A percentile compares a stretch with the other conserved stretches of the same genome.
phyloP scores from a whole-genome alignment of 1,284 basidiomycete species.

The Apiotrichum montevideense region DNA sequence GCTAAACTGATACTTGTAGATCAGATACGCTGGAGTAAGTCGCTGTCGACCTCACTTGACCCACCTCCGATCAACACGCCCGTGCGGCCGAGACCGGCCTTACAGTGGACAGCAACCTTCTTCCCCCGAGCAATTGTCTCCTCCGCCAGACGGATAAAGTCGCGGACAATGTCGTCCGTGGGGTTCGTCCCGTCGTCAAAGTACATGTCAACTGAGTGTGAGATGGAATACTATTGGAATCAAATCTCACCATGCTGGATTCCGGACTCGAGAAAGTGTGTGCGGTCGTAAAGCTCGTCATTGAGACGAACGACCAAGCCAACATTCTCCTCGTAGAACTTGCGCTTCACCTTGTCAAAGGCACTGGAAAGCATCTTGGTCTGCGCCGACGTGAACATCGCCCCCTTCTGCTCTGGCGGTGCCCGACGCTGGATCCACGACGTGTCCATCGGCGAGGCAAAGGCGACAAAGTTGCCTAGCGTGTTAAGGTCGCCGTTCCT shows the following conservation, averaged over 20 bases:
- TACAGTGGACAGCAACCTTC: conserved; percentile 79
- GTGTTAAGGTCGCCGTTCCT: conserved; percentile 96
- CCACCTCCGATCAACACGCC: conserved; percentile 80
- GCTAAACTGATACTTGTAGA: conserved; percentile 99
- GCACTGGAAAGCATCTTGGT: conserved; percentile 60
- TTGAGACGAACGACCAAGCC: conserved; percentile 93
- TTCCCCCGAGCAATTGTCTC: conserved; percentile 64
- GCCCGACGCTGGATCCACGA: conserved; percentile 18
- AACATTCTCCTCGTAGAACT: conserved; percentile 80
- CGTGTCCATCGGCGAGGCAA: conserved; percentile 77
- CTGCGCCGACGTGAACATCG: conserved; percentile 1
- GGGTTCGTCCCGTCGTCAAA: conserved; percentile 86
- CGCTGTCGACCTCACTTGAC: conserved; percentile 1
- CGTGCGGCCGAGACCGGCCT: conserved; percentile 44
- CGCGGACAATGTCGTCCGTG: conserved; percentile 83
- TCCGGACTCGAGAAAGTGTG: conserved; percentile 74
- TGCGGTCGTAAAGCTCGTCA: conserved; percentile 85
- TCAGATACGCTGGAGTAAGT: conserved; percentile 68
- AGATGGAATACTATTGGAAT: too few species aligned
- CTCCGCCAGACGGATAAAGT: conserved; percentile 82
- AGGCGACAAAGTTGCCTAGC: conserved; percentile 78
- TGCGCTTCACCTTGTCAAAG: conserved; percentile 82
- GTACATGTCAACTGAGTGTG: conserved; percentile 56
- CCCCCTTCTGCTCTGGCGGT: background rate
- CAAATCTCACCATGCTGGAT: conserved; percentile 62